A percentile compares a stretch with the other conserved stretches of the same genome.
phyloP scores from a whole-genome alignment of 495 filamentous ascomycete genomes.

The Daldinia vernicosa region DNA sequence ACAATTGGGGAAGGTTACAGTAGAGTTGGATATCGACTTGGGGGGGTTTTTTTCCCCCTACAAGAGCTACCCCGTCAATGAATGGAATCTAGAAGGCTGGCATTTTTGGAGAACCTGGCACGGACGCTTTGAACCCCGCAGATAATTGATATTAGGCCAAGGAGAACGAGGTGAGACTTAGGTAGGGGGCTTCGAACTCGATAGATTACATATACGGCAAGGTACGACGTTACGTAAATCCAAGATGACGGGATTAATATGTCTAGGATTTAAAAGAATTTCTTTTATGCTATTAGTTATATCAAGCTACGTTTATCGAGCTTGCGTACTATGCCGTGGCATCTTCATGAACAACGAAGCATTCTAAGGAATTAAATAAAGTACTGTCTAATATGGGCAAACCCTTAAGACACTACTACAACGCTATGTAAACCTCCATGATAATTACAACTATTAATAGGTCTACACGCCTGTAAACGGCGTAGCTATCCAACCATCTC shows the following conservation, averaged over 20 bases:
- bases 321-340: neutral
- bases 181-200: neutral
- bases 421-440: neutral
- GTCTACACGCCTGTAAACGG: neutral
- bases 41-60: no score
- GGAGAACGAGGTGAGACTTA: neutral
- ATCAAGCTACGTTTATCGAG: no score
- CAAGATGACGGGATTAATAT: neutral
- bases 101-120: constrained; percentile 15
- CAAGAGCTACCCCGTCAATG: constrained; percentile 24
- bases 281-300: no score
- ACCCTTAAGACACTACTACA: neutral
- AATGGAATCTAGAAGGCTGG: constrained; percentile 17
- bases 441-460: neutral
- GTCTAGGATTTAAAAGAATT: neutral
- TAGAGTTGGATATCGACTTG: neutral
- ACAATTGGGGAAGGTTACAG: constrained; percentile 33
- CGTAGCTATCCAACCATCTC: neutral
- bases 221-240: neutral
- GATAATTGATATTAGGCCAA: neutral
- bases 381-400: neutral
- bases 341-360: neutral
- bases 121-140: neutral
- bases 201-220: neutral
- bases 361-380: neutral